Percentiles rank a stretch among this genome's conserved stretches.
These are phyloP conservation scores for Tagetes erecta DNA, from an alignment of 129 eudicot species.

Conservation along the genomic window DNA sequence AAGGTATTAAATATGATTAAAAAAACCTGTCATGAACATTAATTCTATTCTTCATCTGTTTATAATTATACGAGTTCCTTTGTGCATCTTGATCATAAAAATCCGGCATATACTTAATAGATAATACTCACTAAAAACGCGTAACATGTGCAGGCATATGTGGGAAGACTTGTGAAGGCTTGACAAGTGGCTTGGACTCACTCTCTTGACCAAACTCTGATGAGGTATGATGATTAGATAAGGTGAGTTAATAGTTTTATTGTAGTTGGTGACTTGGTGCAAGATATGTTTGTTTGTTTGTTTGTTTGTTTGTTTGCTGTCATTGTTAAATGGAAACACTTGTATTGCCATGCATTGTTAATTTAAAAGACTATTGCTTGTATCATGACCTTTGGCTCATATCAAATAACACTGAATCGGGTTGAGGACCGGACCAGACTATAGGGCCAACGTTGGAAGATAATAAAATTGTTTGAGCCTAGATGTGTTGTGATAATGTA, in stretches of 20 bases:
- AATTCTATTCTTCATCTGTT: conserved; percentile 5
- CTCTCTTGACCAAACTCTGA: conserved; percentile 11
- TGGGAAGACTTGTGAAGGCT: conserved; percentile 61
- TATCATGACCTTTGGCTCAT: neutral
- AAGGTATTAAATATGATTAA: neutral
- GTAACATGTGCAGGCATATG: conserved; percentile 64
- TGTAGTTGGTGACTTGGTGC: conserved; percentile 19
- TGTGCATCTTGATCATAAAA: neutral
- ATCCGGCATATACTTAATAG: neutral
- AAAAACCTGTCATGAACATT: neutral
- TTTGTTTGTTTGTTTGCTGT: conserved; percentile 19
- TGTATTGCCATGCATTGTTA: conserved; percentile 22
- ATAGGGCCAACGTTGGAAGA: neutral
- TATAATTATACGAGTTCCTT: neutral
- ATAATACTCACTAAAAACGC: neutral
- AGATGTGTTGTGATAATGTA: neutral
- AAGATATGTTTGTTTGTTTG: conserved; percentile 21
- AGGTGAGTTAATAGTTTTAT: conserved; percentile 11
- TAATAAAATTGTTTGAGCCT: neutral
- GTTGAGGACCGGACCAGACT: neutral
- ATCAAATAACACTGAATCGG: neutral
- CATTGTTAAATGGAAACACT: conserved; percentile 18
- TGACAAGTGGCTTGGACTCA: conserved; percentile 28
- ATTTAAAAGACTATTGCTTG: conserved; percentile 16
- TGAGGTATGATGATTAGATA: conserved; percentile 3